Evolutionary conservation across 805 yeast genomes (phyloP).

Genomic region (Danielia oregonensis): DNA sequence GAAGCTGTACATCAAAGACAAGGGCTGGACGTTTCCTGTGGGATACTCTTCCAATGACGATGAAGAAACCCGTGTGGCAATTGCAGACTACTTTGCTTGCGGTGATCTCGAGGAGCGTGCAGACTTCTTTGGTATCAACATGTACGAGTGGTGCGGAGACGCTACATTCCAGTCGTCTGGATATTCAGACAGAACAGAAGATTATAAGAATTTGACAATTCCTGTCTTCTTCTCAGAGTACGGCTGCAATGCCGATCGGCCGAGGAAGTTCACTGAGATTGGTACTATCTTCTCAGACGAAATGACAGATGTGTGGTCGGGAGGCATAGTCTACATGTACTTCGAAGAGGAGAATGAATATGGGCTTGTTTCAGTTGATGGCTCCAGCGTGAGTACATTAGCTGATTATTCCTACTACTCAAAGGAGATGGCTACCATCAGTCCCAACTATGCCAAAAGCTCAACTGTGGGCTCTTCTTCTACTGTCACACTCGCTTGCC

Average conservation of each 20-base stretch:
- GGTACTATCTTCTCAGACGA: constrained; percentile 58
- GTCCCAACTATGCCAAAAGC: constrained; percentile 40
- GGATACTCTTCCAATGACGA: constrained; percentile 95
- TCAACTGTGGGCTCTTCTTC: constrained; percentile 19
- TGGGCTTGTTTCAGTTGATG: constrained; percentile 64
- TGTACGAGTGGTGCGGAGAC: constrained; percentile 84
- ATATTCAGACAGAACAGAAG: constrained; percentile 65
- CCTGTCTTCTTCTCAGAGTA: constrained; percentile 87
- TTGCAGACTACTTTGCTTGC: constrained; percentile 86
- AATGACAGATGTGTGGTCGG: constrained; percentile 91
- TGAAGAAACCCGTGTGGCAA: constrained; percentile 65
- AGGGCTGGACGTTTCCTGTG: constrained; percentile 67
- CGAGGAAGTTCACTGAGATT: constrained; percentile 77
- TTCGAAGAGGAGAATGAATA: constrained; percentile 79
- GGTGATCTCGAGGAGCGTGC: constrained; percentile 63
- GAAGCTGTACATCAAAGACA: constrained; percentile 64
- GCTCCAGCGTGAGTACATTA: constrained; percentile 53
- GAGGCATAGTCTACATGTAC: constrained; percentile 92
- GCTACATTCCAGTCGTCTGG: constrained; percentile 62
- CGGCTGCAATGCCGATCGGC: constrained; percentile 74
- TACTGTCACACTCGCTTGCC: constrained; percentile 51
- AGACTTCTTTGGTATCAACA: constrained; percentile 81
- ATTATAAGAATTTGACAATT: constrained; percentile 66
- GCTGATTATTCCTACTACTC: constrained; percentile 47
- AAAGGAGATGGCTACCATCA: constrained; percentile 27